A percentile compares a stretch with the other conserved stretches of the same genome.
Evolutionary conservation across 345 rosid genomes (phyloP).

Genomic region (Moricandia arvensis): DNA sequence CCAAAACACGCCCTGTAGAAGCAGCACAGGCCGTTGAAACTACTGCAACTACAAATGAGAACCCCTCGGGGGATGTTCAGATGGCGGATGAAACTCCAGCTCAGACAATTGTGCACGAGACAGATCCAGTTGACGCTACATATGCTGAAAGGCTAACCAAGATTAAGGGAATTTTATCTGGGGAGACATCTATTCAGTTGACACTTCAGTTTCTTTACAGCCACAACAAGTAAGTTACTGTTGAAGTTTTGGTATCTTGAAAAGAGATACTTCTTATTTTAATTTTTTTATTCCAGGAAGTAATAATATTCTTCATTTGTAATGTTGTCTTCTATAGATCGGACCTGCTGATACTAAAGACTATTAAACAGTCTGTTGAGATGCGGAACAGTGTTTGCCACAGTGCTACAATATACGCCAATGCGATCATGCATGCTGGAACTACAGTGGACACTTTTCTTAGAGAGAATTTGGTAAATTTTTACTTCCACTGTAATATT

Average conservation of each 20-base stretch:
- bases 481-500: background rate
- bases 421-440: slow-evolving; percentile 99
- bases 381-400: slow-evolving; percentile 99
- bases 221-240: slow-evolving; percentile 70
- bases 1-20: slow-evolving; percentile 58
- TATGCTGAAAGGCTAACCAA: slow-evolving; percentile 86
- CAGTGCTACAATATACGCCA: slow-evolving; percentile 96
- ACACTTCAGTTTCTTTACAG: slow-evolving; percentile 89
- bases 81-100: slow-evolving; percentile 75
- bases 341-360: slow-evolving; percentile 87
- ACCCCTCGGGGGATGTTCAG: slow-evolving; percentile 65
- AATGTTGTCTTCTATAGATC: slow-evolving; percentile 54
- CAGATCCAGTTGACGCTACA: slow-evolving; percentile 58
- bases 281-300: background rate
- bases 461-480: slow-evolving; percentile 84
- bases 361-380: slow-evolving; percentile 97
- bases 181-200: slow-evolving; percentile 91
- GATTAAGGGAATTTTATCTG: slow-evolving; percentile 86
- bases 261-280: background rate
- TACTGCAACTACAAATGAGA: slow-evolving; percentile 53
- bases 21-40: slow-evolving; percentile 50
- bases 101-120: slow-evolving; percentile 39
- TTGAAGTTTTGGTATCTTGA: slow-evolving; percentile 4
- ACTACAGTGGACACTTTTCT: slow-evolving; percentile 98
- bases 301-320: background rate